Evolutionary conservation across 225 moss, liverwort and hornwort species (phyloP), one percentile per base, ranked within the genome.

Genomic region (Climacium dendroides): DNA sequence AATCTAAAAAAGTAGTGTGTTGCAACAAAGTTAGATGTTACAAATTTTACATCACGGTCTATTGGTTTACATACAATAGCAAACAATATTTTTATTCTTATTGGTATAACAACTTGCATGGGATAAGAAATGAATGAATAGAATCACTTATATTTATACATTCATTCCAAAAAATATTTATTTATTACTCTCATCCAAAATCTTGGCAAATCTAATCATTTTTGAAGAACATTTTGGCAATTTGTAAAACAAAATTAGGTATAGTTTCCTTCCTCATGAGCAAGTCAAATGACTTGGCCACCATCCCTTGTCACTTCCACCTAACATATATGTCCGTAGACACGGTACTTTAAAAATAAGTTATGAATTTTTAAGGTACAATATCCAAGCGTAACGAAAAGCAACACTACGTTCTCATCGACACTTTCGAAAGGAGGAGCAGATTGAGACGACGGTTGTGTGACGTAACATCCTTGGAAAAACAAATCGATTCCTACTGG

Each of bases 41-140:
- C 19, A 65, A 65, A 34, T 64, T 64, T 64, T 64, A 30, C 10
- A 34, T 64, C 34, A 19, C 2, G 10, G 5, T 5, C 5, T 64
- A 35, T 7, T 7, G 34, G n/a, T n/a, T n/a, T n/a, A n/a, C n/a
- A n/a, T n/a, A n/a, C n/a, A n/a, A n/a, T n/a, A n/a, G n/a, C n/a
- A n/a, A n/a, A n/a, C n/a, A n/a, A n/a, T n/a, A n/a, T n/a, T n/a
- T n/a, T n/a, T n/a, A n/a, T n/a, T n/a, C n/a, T 34, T 18, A 1
- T 66, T 66, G 20, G 9, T n/a, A n/a, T 20, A 19, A 6, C 0
- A 1, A n/a, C 4, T 66, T 20, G n/a, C 22, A 3, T n/a, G 1
- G 20, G 3, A 7, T 37, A 66, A 66, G 4, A 4, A 66, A 22
- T 11, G 20, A 66, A 37, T n/a, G 11, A 37, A 7, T 66, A 66